Base-by-base conservation (phyloP, 2,329 filamentous ascomycete species). In the Epichloe gansuensis region DNA sequence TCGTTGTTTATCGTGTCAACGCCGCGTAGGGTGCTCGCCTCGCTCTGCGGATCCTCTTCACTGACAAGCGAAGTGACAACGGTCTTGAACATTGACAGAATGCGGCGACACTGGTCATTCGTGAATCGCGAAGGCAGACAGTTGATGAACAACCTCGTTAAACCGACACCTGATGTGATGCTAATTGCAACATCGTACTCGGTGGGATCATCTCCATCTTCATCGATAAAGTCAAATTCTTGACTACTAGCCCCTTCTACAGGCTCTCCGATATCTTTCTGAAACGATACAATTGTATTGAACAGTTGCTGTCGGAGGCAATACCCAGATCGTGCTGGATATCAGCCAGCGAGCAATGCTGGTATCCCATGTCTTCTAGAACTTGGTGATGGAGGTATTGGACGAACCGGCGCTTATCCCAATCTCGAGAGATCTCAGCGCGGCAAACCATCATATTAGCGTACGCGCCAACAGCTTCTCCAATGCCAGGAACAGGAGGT, bases 371-470 rank as follows among this genome's bases (percentile, higher is more conserved):
- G 43, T 71, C 70, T 41, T 67, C 62, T 21, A 75, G 66, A 17
- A 74, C 73, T 52, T 76, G 69, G 12, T 64, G 62, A 43, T 77
- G 75, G 0, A 76, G 2, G 60, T 48, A 48, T 31, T 51, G 44
- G 8, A 46, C 54, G 9, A 78, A 62, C 1, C 66, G 52, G 45
- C 67, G 51, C 56, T 47, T 52, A 4, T 7, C 23, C 50, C 50
- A 52, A 6, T 63, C 50, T 49, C 44, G 45, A 41, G 51, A 47
- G 63, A 75, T 57, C 52, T 65, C 60, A 4, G 78, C 65, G 5
- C 72, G 70, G 54, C 72, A 77, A 46, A 76, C 72, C 3, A 81
- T 67, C 71, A 80, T 78, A 51, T 77, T 78, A 54, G 80, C 75
- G 47, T 79, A 75, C 9, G 71, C 68, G 0, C 78, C 78, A 11